phyloP scores from a whole-genome alignment of 352 stramenopile species.

The Pythium coloratum region DNA sequence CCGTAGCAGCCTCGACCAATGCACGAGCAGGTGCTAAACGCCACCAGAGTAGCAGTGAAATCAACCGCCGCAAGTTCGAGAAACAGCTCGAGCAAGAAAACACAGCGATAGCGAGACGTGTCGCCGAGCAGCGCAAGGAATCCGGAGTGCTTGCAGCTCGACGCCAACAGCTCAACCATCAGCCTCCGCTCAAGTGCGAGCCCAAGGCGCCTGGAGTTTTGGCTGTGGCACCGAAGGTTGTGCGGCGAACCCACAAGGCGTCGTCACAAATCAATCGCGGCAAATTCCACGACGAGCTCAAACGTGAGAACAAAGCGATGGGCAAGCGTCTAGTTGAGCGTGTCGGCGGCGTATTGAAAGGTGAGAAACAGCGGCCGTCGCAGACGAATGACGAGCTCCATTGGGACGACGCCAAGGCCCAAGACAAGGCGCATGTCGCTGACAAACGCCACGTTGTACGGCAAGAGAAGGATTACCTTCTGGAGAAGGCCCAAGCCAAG shows the following conservation, averaged over 20 bases:
- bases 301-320: constrained; percentile 53
- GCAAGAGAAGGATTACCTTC: constrained; percentile 58
- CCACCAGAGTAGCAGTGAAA: constrained; percentile 52
- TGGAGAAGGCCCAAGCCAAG: constrained; percentile 58
- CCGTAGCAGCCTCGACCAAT: not conserved
- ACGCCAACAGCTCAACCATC: constrained; percentile 17
- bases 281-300: constrained; percentile 55
- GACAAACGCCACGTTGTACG: constrained; percentile 43
- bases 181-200: constrained; percentile 22
- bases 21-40: constrained; percentile 4
- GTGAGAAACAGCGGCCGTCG: constrained; percentile 18
- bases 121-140: constrained; percentile 18
- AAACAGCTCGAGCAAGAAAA: constrained; percentile 62
- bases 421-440: constrained; percentile 45
- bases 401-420: constrained; percentile 21
- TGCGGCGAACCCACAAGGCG: constrained; percentile 46
- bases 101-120: constrained; percentile 49
- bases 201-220: constrained; percentile 13
- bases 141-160: constrained; percentile 4
- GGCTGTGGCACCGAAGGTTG: constrained; percentile 2
- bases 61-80: constrained; percentile 58
- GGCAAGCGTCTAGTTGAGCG: constrained; percentile 53
- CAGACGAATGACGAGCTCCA: constrained; percentile 33
- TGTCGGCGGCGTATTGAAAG: constrained; percentile 5
- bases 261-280: constrained; percentile 61